Base-by-base conservation (phyloP, 306 rosid species). In the Medicago ruthenica region DNA sequence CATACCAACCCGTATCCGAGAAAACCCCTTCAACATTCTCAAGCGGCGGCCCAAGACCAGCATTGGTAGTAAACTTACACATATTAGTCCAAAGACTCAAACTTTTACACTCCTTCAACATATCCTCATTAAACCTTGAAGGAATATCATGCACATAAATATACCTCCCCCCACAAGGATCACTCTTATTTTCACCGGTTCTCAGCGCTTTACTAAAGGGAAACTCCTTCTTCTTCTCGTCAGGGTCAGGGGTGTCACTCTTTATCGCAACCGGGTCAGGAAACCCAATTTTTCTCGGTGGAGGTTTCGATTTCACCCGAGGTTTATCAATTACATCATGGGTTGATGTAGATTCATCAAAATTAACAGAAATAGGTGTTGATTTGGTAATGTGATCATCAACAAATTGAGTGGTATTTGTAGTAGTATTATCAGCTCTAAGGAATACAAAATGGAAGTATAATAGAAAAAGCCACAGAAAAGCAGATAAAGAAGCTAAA, bases 81-180 rank as follows among this genome's bases (percentile, higher is more conserved):
- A 95, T 95, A 67, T 95, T 90, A 20, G 97, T 95, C 99, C 99
- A 95, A 78, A 82, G 85, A 81, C 97, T 95, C 78, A 95, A 71
- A 77, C 86, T 92, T 83, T 51, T 76, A 45, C 99, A 95, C 76
- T 92, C 90, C 88, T 79, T 92, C 69, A 95, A 70, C 99, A 95
- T 95, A 55, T 95, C 97, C 89, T 95, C 99, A 55, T 95, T 92
- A 67, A 95, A 95, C 87, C 91, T 89, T 0, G 97, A 72, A 24
- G 98, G 99, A 80, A 95, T 93, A 8, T 95, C 88, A 40, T 95
- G 98, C 61, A 95, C 92, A 81, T 86, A 95, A 76, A 95, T 88
- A 61, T 95, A 92, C 90, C 96, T 92, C 69, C 99, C 99, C 14
- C 99, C 99, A 76, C 99, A 95, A 0, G 97, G 96, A 81, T 95